A percentile compares a stretch with the other conserved stretches of the same genome.
phyloP scores from a whole-genome alignment of 139 green algal genomes.

The Coelastrella sp. region DNA sequence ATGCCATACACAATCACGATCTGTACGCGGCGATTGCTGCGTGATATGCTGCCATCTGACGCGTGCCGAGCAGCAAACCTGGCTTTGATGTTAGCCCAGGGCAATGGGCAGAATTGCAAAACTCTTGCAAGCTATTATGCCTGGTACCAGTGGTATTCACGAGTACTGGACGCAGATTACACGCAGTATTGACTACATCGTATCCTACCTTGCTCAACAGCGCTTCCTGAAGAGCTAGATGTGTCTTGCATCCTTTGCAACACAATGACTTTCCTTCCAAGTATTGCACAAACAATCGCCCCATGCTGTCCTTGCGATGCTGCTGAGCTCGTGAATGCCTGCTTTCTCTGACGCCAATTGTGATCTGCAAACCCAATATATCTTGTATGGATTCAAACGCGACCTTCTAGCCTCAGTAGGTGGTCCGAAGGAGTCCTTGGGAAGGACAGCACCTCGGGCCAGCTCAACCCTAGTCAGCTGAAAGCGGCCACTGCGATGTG shows the following conservation, averaged over 20 bases:
- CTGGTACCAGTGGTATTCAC: no score
- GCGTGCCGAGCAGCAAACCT: not conserved
- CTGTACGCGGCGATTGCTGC: no score
- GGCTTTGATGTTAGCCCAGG: not conserved
- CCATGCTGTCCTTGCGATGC: not conserved
- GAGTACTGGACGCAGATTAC: not conserved
- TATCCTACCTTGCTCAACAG: conserved; percentile 19
- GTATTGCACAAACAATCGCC: not conserved
- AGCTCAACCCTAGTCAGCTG: not conserved
- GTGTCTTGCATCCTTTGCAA: not conserved
- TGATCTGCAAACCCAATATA: not conserved
- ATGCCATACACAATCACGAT: no score
- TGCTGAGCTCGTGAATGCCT: not conserved
- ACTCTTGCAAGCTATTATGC: no score
- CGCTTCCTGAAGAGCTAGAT: not conserved
- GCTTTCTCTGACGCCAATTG: no score
- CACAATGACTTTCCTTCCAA: not conserved
- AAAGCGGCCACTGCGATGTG: no score
- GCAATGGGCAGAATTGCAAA: no score
- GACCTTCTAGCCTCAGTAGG: no score
- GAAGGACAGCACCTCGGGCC: not conserved
- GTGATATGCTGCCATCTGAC: not conserved
- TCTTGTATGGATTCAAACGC: not conserved
- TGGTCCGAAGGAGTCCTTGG: no score
- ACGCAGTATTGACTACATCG: not conserved